These are phyloP conservation scores for Pistacia atlantica DNA, from an alignment of 345 rosid genomes.

Conservation along the genomic window DNA sequence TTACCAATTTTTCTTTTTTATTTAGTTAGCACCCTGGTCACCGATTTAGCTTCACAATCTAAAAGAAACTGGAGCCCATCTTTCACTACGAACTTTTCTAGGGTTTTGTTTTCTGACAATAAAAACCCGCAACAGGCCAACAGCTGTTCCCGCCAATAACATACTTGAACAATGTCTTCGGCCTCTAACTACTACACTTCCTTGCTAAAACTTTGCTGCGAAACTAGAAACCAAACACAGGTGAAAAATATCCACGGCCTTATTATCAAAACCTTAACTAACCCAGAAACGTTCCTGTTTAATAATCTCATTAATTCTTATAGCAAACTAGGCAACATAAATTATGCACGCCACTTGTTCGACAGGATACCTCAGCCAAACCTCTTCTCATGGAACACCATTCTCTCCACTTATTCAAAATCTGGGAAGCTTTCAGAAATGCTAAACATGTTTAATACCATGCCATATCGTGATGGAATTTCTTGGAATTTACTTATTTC, in stretches of 20 bases:
- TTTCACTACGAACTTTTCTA: neutral
- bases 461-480: slow-evolving; percentile 71
- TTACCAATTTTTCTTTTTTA: too few species aligned
- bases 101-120: neutral
- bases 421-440: slow-evolving; percentile 56
- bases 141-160: slow-evolving; percentile 22
- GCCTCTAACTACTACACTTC: slow-evolving; percentile 47
- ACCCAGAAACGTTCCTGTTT: slow-evolving; percentile 55
- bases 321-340: slow-evolving; percentile 38
- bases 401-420: slow-evolving; percentile 76
- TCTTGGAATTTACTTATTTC: slow-evolving; percentile 85
- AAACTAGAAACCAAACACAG: slow-evolving; percentile 36
- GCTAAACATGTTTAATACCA: slow-evolving; percentile 50
- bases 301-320: slow-evolving; percentile 57
- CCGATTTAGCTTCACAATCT: neutral
- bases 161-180: slow-evolving; percentile 17
- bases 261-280: slow-evolving; percentile 44
- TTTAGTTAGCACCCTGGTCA: neutral
- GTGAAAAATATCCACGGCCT: slow-evolving; percentile 66
- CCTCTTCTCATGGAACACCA: slow-evolving; percentile 77
- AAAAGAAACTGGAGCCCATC: too few species aligned
- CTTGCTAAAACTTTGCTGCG: slow-evolving; percentile 59
- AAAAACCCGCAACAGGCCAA: neutral
- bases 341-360: slow-evolving; percentile 70
- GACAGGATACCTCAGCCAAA: slow-evolving; percentile 62